These are phyloP conservation scores for Globisporangium spiculum DNA, from an alignment of 352 stramenopile genomes.

Conservation along the genomic window DNA sequence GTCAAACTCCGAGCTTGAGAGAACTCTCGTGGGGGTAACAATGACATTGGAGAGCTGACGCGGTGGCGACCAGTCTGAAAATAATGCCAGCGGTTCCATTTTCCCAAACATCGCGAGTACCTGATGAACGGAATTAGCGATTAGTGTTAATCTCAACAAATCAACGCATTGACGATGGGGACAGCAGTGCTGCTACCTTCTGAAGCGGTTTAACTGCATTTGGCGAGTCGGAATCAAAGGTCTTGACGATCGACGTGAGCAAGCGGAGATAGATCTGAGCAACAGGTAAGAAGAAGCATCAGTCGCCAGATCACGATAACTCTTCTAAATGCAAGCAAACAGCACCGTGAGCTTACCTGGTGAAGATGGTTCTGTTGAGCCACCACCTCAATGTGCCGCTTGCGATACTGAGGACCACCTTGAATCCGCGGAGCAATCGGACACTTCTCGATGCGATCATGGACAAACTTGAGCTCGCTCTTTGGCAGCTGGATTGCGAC, in stretches of 20 bases:
- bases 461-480: slow-evolving; percentile 86
- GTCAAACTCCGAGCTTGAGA: slow-evolving; percentile 57
- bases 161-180: background rate
- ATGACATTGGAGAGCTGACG: slow-evolving; percentile 44
- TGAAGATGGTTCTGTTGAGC: slow-evolving; percentile 78
- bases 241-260: slow-evolving; percentile 49
- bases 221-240: slow-evolving; percentile 52
- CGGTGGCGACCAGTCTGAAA: slow-evolving; percentile 75
- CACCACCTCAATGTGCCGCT: slow-evolving; percentile 40
- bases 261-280: slow-evolving; percentile 67
- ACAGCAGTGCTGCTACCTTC: slow-evolving; percentile 32
- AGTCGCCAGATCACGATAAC: background rate
- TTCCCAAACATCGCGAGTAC: slow-evolving; percentile 57
- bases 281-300: slow-evolving; percentile 3
- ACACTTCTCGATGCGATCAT: slow-evolving; percentile 75
- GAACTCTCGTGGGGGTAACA: slow-evolving; percentile 42
- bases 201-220: slow-evolving; percentile 50
- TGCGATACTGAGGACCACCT: slow-evolving; percentile 65
- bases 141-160: background rate
- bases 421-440: slow-evolving; percentile 50
- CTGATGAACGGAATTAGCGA: slow-evolving; percentile 23
- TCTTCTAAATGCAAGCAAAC: background rate
- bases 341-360: slow-evolving; percentile 36
- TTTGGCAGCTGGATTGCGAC: slow-evolving; percentile 74
- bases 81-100: slow-evolving; percentile 66